Conservation (phyloP, 2,329 filamentous ascomycete genomes). For the Fusarium redolens region DNA sequence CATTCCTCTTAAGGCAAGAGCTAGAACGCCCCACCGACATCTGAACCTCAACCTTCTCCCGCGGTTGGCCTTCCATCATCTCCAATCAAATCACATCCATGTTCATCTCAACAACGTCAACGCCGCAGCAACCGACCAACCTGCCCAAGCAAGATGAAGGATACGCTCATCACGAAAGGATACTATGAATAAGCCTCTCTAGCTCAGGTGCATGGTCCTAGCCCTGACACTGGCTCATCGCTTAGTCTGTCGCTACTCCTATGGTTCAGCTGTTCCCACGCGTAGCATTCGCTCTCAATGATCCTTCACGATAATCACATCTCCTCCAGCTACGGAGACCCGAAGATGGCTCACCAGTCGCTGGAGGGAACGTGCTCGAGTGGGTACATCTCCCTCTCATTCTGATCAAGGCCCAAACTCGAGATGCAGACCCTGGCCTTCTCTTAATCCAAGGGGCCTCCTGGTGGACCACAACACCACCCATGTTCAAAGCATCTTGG, state of each 20-base stretch:
- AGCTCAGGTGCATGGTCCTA: slow-evolving; percentile 1
- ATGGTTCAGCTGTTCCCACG: background rate
- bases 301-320: slow-evolving; percentile 1
- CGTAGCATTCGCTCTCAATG: background rate
- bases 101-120: slow-evolving; percentile 24
- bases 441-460: slow-evolving; percentile 39
- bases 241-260: slow-evolving; percentile 3
- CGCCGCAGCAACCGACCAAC: slow-evolving; percentile 26
- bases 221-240: slow-evolving; percentile 14
- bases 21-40: slow-evolving; percentile 33
- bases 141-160: slow-evolving; percentile 18
- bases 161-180: slow-evolving; percentile 11
- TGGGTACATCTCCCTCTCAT: slow-evolving; percentile 27
- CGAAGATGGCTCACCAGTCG: background rate
- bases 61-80: slow-evolving; percentile 30
- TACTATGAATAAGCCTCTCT: slow-evolving; percentile 5
- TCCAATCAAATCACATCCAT: slow-evolving; percentile 32
- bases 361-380: background rate
- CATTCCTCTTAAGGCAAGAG: slow-evolving; percentile 30
- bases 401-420: slow-evolving; percentile 16
- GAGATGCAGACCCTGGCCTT: slow-evolving; percentile 15
- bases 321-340: background rate
- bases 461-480: slow-evolving; percentile 35
- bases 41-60: slow-evolving; percentile 29
- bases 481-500: slow-evolving; percentile 38